Evolutionary conservation across 2,329 filamentous ascomycete species (phyloP), one percentile per base, ranked within the genome.

Genomic region (Ceratocystiopsis brevicomis): DNA sequence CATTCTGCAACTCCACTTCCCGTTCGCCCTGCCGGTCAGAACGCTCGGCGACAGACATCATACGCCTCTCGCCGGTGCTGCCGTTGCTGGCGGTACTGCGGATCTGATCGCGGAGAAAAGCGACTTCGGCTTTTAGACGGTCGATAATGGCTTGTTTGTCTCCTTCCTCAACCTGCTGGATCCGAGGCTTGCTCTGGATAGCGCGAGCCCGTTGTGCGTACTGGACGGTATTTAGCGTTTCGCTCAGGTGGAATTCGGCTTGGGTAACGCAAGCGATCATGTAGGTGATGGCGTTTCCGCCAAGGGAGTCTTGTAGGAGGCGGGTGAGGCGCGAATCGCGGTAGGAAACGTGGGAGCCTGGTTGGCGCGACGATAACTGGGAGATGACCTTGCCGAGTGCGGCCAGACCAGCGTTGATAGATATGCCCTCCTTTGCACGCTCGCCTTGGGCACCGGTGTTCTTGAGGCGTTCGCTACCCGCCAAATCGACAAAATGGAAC

Each of bases 201-300:
- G 87, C 86, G 50, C 90, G 80, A 49, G 90, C 92, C 50, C 90
- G 76, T 63, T 96, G 90, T 8, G 90, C 90, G 61, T 98, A 98
- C 59, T 95, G 83, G 18, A 98, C 84, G 0, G 90, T 98, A 59
- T 98, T 98, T 45, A 98, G 67, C 0, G 92, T 96, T 62, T 98
- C 90, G 62, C 87, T 96, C 38, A 98, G 67, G 58, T 98, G 90
- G 57, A 98, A 98, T 57, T 95, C 87, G 14, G 88, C 85, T 0
- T 87, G 88, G 1, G 88, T 98, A 30, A 98, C 87, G 61, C 90
- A 98, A 10, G 90, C 90, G 62, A 98, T 90, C 90, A 98, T 96
- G 63, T 96, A 98, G 1, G 90, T 98, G 57, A 95, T 93, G 34
- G 90, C 90, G 57, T 93, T 96, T 5, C 90, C 90, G 45, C 90